Evolutionary conservation across 495 filamentous ascomycete genomes (phyloP), one percentile per base, ranked within the genome.

Genomic region (Daldinia caldariorum): DNA sequence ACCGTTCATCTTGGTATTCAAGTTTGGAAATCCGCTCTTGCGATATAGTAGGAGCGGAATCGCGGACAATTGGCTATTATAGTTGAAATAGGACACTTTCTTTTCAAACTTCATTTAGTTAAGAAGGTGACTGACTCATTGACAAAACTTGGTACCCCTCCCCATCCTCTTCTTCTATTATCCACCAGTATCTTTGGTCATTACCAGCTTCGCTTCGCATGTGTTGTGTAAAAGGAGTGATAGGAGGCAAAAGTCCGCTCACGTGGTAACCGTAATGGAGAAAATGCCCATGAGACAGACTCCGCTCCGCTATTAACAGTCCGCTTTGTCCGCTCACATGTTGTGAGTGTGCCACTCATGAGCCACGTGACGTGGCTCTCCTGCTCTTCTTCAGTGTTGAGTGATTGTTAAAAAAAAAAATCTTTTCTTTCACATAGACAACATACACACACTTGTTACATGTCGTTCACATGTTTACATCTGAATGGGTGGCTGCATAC

Each of bases 301-400:
- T 57, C 57, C 61, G 49, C 31, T 65, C 20, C 6, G 49, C 8
- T 13, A 4, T 31, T 8, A 32, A 50, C 45, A 59, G 67, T 67
- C 64, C 58, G 64, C 64, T 61, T 37, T 67, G 47, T 64, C 67
- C 67, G 67, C 67, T 64, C 60, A 54, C 14, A 39, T 38, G 4
- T 26, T 35, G n/a, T n/a, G n/a, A n/a, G n/a, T n/a, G n/a, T n/a
- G n/a, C n/a, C n/a, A n/a, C n/a, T n/a, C n/a, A n/a, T n/a, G n/a
- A n/a, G n/a, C n/a, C n/a, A n/a, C n/a, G n/a, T n/a, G n/a, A n/a
- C n/a, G n/a, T n/a, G n/a, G n/a, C n/a, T n/a, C n/a, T n/a, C n/a
- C n/a, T n/a, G n/a, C n/a, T n/a, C n/a, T n/a, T n/a, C n/a, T n/a
- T n/a, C n/a, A n/a, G n/a, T n/a, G n/a, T n/a, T n/a, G n/a, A n/a